Evolutionary conservation across 2,329 filamentous ascomycete species (phyloP).

Genomic region (Didymella pomorum): DNA sequence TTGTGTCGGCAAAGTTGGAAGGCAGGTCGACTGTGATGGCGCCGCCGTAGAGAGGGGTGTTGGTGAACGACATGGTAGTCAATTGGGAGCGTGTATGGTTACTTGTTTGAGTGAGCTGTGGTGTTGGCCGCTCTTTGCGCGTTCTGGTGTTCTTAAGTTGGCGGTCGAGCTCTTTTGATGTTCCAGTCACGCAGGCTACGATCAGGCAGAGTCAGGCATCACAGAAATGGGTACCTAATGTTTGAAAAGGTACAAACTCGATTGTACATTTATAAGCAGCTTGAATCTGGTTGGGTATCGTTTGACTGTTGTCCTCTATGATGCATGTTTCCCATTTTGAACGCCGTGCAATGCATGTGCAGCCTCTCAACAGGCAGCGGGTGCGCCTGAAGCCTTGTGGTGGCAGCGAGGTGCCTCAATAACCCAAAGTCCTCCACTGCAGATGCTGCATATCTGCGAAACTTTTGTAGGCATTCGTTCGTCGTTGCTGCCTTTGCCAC

Average conservation of each 20-base stretch:
- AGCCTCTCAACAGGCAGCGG: slow-evolving; percentile 13
- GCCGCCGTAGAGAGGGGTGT: slow-evolving; percentile 73
- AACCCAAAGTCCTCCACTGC: background rate
- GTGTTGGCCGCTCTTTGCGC: slow-evolving; percentile 17
- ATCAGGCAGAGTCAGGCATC: slow-evolving; percentile 49
- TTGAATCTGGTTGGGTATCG: slow-evolving; percentile 41
- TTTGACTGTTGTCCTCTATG: slow-evolving; percentile 39
- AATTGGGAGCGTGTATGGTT: background rate
- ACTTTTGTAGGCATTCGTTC: background rate
- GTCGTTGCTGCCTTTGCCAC: background rate
- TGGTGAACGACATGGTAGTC: slow-evolving; percentile 63
- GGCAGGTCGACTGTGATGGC: slow-evolving; percentile 75
- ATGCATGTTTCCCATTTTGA: slow-evolving; percentile 33
- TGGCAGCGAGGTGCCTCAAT: background rate
- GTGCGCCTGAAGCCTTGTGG: background rate
- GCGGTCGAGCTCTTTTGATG: slow-evolving; percentile 27
- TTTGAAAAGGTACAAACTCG: slow-evolving; percentile 18
- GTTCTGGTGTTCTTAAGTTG: slow-evolving; percentile 37
- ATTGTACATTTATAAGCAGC: slow-evolving; percentile 24
- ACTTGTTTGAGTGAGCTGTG: slow-evolving; percentile 13
- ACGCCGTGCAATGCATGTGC: slow-evolving; percentile 45
- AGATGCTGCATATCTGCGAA: background rate
- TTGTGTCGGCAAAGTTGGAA: slow-evolving; percentile 73
- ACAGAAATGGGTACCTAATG: slow-evolving; percentile 22
- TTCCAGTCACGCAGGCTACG: slow-evolving; percentile 40